These are phyloP conservation scores for Neofusicoccum ribis DNA, from an alignment of 2,329 filamentous ascomycete species.

Conservation along the genomic window DNA sequence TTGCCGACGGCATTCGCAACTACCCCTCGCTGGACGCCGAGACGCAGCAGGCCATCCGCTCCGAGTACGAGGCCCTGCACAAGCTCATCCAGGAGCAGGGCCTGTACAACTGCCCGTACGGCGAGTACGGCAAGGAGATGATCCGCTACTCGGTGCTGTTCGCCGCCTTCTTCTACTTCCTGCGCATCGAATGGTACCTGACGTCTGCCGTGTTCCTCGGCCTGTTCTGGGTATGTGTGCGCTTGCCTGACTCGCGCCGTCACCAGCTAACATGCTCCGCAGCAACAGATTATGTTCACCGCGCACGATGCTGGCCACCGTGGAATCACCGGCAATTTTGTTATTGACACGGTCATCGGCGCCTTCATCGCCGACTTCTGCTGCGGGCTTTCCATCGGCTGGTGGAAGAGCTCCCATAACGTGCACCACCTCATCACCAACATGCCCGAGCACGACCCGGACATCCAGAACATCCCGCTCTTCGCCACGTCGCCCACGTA, in stretches of 20 bases:
- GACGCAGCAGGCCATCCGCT: slow-evolving; percentile 57
- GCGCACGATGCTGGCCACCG: slow-evolving; percentile 66
- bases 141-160: slow-evolving; percentile 58
- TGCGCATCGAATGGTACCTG: slow-evolving; percentile 57
- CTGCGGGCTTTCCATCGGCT: slow-evolving; percentile 66
- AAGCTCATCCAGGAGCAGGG: slow-evolving; percentile 56
- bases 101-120: slow-evolving; percentile 60
- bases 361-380: slow-evolving; percentile 66
- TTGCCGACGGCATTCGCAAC: slow-evolving; percentile 36
- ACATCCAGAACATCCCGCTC: slow-evolving; percentile 69
- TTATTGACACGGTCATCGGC: slow-evolving; percentile 60
- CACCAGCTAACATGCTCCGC: slow-evolving; percentile 20
- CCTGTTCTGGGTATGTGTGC: slow-evolving; percentile 57
- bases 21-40: slow-evolving; percentile 56
- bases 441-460: slow-evolving; percentile 51
- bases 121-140: slow-evolving; percentile 60
- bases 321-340: slow-evolving; percentile 62
- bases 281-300: slow-evolving; percentile 70
- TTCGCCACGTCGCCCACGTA: slow-evolving; percentile 85
- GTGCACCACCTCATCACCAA: slow-evolving; percentile 69
- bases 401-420: slow-evolving; percentile 71
- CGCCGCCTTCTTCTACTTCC: slow-evolving; percentile 45
- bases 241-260: not conserved
- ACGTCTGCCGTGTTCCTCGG: slow-evolving; percentile 61
- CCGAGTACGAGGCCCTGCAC: slow-evolving; percentile 59